phyloP scores from a whole-genome alignment of 1,139 yeast genomes.

The Saccharomycopsis phalli region DNA sequence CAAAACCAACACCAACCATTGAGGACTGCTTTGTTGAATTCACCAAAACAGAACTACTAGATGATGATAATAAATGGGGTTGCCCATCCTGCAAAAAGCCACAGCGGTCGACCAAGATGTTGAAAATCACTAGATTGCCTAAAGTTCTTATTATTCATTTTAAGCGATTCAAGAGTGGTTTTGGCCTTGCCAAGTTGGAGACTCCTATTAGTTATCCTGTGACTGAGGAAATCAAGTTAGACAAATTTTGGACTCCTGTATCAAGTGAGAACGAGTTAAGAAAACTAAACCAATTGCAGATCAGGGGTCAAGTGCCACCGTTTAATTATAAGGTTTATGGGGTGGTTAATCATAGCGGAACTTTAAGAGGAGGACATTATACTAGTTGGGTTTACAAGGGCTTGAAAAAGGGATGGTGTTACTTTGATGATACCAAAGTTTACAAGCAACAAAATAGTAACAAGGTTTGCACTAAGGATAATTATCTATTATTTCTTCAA shows the following conservation, averaged over 20 bases:
- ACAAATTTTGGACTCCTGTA: slow-evolving; percentile 69
- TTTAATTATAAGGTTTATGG: slow-evolving; percentile 71
- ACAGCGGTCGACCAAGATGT: slow-evolving; percentile 58
- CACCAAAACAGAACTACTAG: slow-evolving; percentile 58
- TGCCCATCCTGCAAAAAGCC: slow-evolving; percentile 73
- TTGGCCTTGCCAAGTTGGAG: slow-evolving; percentile 49
- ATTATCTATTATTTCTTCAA: slow-evolving; percentile 67
- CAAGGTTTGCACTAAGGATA: slow-evolving; percentile 48
- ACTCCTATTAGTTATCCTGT: slow-evolving; percentile 56
- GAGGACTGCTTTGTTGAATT: slow-evolving; percentile 65
- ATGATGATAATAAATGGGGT: slow-evolving; percentile 80
- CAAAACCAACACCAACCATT: slow-evolving; percentile 33
- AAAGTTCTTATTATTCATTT: slow-evolving; percentile 64
- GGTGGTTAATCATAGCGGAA: slow-evolving; percentile 84
- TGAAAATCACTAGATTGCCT: slow-evolving; percentile 66
- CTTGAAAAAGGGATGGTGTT: slow-evolving; percentile 55
- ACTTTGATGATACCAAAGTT: slow-evolving; percentile 65
- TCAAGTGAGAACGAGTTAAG: slow-evolving; percentile 35
- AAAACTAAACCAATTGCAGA: slow-evolving; percentile 46
- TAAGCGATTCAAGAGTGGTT: slow-evolving; percentile 54
- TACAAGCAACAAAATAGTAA: slow-evolving; percentile 32
- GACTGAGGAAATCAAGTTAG: slow-evolving; percentile 29
- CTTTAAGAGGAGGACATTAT: slow-evolving; percentile 83
- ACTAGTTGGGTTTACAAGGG: slow-evolving; percentile 74
- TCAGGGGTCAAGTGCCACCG: slow-evolving; percentile 72